Evolutionary conservation across 2,329 filamentous ascomycete genomes (phyloP), one percentile per base, ranked within the genome.

Genomic region (Verticillium klebahnii): DNA sequence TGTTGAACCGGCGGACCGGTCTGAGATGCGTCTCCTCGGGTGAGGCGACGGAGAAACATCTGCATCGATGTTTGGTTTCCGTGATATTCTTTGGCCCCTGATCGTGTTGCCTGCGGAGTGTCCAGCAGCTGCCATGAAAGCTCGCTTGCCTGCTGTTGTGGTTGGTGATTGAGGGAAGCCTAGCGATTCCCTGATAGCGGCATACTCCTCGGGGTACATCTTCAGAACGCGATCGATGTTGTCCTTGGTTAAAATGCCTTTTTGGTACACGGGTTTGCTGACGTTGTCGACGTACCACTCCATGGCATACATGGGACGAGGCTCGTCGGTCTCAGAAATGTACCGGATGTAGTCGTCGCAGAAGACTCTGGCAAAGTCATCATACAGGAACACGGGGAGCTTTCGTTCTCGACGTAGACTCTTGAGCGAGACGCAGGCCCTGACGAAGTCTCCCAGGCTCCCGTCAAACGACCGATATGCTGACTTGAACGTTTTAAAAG

Each of bases 301-400:
- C 3, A 80, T 68, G 1, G 76, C 77, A 3, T 75, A 70, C 9
- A 78, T 71, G 0, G 73, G 64, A 25, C 62, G 40, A 11, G 72
- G 67, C 25, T 68, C 67, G 6, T 69, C 67, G 1, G 69, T 61
- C 2, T 67, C 66, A 2, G 67, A 60, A 29, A 79, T 73, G 60
- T 85, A 84, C 0, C 67, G 64, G 7, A 76, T 64, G 64, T 77
- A 86, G 1, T 77, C 74, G 1, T 68, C 69, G 1, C 76, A 72
- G 58, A 80, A 84, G 2, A 71, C 68, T 8, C 77, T 72, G 34
- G 86, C 77, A 59, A 85, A 82, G 60, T 85, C 83, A 65, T 86
- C 84, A 62, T 78, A 85, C 0, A 83, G 67, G 60, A 72, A 81
- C 29, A 76, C 74, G 14, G 75, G 73, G 19, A 84, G 67, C 5